Percentiles rank a stretch among this genome's conserved stretches.
phyloP scores from a whole-genome alignment of 2,329 filamentous ascomycete species.

The Blastomyces parvus region DNA sequence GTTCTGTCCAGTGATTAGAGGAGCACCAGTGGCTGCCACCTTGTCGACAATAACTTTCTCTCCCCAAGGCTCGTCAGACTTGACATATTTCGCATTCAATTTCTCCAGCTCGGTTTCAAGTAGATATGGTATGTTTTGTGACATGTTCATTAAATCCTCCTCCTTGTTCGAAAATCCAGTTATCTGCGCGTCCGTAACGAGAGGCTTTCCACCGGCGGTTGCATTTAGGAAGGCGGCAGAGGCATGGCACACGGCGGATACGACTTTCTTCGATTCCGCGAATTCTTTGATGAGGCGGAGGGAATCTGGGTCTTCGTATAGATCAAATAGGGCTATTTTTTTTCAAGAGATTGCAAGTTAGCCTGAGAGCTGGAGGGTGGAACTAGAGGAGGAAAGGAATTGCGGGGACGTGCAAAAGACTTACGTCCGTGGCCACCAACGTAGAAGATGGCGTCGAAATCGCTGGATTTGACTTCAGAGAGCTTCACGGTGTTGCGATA shows the following conservation, averaged over 20 bases:
- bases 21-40: slow-evolving; percentile 21
- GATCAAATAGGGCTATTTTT: slow-evolving; percentile 41
- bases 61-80: slow-evolving; percentile 38
- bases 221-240: slow-evolving; percentile 39
- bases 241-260: slow-evolving; percentile 44
- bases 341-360: not conserved
- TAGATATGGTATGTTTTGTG: slow-evolving; percentile 38
- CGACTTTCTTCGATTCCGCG: slow-evolving; percentile 40
- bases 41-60: slow-evolving; percentile 35
- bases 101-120: slow-evolving; percentile 38
- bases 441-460: slow-evolving; percentile 57
- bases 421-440: slow-evolving; percentile 50
- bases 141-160: slow-evolving; percentile 35
- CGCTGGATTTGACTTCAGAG: slow-evolving; percentile 45
- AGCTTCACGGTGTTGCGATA: slow-evolving; percentile 57
- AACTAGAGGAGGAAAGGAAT: not conserved
- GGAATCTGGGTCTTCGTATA: slow-evolving; percentile 34
- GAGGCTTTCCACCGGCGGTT: slow-evolving; percentile 35
- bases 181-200: slow-evolving; percentile 34
- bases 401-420: slow-evolving; percentile 17
- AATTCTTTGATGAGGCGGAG: slow-evolving; percentile 41
- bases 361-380: not conserved
- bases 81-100: slow-evolving; percentile 37
- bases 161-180: slow-evolving; percentile 43
- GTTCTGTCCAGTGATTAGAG: slow-evolving; percentile 43